Conservation (phyloP, 805 yeast genomes). For the Teunomyces cretensis region DNA sequence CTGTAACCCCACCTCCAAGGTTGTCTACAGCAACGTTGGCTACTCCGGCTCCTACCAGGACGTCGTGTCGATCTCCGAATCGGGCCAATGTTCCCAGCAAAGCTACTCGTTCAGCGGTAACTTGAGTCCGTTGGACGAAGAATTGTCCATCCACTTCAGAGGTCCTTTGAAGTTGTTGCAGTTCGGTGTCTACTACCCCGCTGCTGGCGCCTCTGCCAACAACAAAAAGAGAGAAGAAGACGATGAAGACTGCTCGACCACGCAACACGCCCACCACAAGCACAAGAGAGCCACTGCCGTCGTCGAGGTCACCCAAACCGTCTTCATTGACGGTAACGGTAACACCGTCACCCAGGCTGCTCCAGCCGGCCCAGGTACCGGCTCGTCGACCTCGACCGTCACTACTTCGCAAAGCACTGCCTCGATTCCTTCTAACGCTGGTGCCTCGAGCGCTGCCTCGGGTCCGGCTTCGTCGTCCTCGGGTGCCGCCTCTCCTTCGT, state of each 20-base stretch:
- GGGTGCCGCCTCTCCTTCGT: conserved; percentile 22
- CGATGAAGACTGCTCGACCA: conserved; percentile 47
- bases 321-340: conserved; percentile 64
- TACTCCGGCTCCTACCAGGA: conserved; percentile 80
- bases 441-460: conserved; percentile 18
- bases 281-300: conserved; percentile 64
- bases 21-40: conserved; percentile 72
- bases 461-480: conserved; percentile 2
- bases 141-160: conserved; percentile 84
- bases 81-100: conserved; percentile 68
- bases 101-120: conserved; percentile 63
- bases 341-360: conserved; percentile 29
- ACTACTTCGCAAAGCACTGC: conserved; percentile 17
- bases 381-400: conserved; percentile 21
- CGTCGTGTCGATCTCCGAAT: conserved; percentile 75
- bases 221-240: conserved; percentile 46
- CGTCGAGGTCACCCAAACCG: conserved; percentile 77
- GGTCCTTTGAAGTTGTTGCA: conserved; percentile 80
- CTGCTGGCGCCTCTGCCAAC: conserved; percentile 37
- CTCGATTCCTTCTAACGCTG: conserved; percentile 15
- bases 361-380: conserved; percentile 17
- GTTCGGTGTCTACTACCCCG: conserved; percentile 87
- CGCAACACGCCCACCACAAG: conserved; percentile 47
- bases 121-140: conserved; percentile 81
- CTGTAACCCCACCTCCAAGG: conserved; percentile 58